Evolutionary conservation across 805 yeast species (phyloP).

Genomic region (Metschnikowia amazonensis): DNA sequence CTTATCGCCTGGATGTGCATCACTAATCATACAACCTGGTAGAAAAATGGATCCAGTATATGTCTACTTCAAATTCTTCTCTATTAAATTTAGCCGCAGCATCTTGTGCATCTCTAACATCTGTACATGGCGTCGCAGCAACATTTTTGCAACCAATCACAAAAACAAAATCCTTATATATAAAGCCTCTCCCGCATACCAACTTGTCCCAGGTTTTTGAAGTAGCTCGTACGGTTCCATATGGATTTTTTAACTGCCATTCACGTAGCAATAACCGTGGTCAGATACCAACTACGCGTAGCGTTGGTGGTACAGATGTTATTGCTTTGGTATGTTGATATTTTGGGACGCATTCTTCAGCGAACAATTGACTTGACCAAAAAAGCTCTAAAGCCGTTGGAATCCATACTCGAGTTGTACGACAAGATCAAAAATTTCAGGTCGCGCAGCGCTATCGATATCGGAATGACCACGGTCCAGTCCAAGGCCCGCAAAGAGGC

Average conservation of each 20-base stretch:
- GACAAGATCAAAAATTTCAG: neutral
- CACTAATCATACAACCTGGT: no score
- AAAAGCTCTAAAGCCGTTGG: neutral
- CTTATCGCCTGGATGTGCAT: no score
- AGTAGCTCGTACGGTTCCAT: no score
- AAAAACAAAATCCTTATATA: neutral
- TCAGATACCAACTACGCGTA: neutral
- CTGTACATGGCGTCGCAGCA: neutral
- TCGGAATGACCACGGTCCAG: neutral
- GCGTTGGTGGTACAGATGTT: conserved; percentile 1
- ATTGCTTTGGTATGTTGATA: conserved; percentile 2
- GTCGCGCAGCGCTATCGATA: neutral
- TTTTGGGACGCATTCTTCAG: conserved; percentile 1
- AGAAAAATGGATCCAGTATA: no score
- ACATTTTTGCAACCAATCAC: conserved; percentile 2
- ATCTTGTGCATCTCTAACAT: neutral
- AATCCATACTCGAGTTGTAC: neutral
- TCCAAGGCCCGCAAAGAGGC: neutral
- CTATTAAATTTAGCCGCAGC: no score
- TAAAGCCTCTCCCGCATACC: neutral
- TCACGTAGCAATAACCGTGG: neutral
- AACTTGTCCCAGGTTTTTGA: neutral
- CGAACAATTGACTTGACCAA: neutral
- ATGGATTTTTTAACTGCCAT: conserved; percentile 2
- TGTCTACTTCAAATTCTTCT: no score